Base-by-base conservation (phyloP, 2,329 filamentous ascomycete genomes). In the Exophiala aquamarina region DNA sequence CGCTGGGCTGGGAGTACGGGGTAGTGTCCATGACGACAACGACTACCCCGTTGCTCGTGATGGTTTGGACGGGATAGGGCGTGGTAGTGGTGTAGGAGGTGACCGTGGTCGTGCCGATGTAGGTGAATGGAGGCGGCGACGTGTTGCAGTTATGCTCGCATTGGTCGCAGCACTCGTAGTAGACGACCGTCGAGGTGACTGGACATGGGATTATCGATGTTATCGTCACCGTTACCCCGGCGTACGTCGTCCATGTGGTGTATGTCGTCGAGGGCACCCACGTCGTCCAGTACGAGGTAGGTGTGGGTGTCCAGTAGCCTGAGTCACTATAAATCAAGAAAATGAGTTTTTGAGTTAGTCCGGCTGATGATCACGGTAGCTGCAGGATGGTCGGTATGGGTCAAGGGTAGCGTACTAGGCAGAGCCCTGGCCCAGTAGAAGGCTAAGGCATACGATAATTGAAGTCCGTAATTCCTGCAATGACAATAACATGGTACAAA, bases 91-190 rank as follows among this genome's bases (percentile, higher is more conserved):
- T 56, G 32, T 54, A 49, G 15, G 50, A 54, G 7, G 53, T 56
- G 15, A 51, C 50, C 23, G 53, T 56, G 17, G 50, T 53, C 1
- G 49, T 53, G 5, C 53, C 53, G 14, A 50, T 31, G 33, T 36
- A 41, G 13, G 33, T 34, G 7, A 17, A 29, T 3, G 17, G 19
- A 11, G 14, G 17, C 3, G 45, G 45, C 9, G 41, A 39, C 8
- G 46, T 46, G 28, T 46, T 39, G 34, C 52, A 55, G 20, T 50
- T 45, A 28, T 38, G 46, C n/a, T 50, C 40, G 34, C 53, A 56
- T 42, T 53, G 50, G 28, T 56, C 50, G 41, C 53, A 56, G 33
- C 54, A 56, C 44, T 47, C 48, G 42, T 50, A 56, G 33, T 50
- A 47, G 15, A 52, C 36, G 28, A 55, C 35, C 10, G 54, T 56